Evolutionary conservation across 352 stramenopile species (phyloP), one percentile per base, ranked within the genome.

Genomic region (Aphanomyces euteiches): DNA sequence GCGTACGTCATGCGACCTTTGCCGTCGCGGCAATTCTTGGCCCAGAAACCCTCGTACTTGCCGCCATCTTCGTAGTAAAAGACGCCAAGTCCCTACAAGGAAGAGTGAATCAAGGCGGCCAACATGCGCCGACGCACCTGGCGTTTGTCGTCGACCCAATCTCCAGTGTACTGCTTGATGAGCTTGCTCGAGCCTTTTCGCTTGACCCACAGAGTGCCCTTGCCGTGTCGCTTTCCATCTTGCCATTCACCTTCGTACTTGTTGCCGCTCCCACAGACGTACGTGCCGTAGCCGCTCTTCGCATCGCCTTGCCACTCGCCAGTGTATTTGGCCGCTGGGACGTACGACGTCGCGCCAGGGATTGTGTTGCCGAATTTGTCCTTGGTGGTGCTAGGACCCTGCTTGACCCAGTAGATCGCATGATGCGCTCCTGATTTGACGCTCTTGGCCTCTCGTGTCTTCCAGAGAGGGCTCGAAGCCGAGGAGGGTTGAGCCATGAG

Each of bases 271-370:
- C 86, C 81, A 64, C 93, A 96, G 41, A 93, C 69, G 45, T 97
- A 88, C 37, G 83, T 90, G 10, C 96, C 96, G 67, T 92, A 91
- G 6, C 96, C 96, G 76, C 98, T 90, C 74, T 97, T 96, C 71
- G 92, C 83, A 56, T 97, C 96, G 54, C 95, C 78, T 64, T 89
- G 88, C 94, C 94, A 98, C 72, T 97, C 82, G 34, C 96, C 95
- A 58, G 96, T 96, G 80, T 99, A 95, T 72, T 92, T 93, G 47
- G 82, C 83, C 36, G 83, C 67, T 47, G 90, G 59, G 34, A 82
- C 82, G 53, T 90, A 93, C 61, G 47, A 82, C 76, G 48, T 74
- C 68, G 34, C 66, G 28, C 47, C 80, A 66, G 13, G 36, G 39
- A 61, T 71, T 3, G 64, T 28, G 54, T 59, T 38, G n/a, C 70